Evolutionary conservation across 1,284 basidiomycete genomes (phyloP).

Genomic region (Anthracocystis setariae): DNA sequence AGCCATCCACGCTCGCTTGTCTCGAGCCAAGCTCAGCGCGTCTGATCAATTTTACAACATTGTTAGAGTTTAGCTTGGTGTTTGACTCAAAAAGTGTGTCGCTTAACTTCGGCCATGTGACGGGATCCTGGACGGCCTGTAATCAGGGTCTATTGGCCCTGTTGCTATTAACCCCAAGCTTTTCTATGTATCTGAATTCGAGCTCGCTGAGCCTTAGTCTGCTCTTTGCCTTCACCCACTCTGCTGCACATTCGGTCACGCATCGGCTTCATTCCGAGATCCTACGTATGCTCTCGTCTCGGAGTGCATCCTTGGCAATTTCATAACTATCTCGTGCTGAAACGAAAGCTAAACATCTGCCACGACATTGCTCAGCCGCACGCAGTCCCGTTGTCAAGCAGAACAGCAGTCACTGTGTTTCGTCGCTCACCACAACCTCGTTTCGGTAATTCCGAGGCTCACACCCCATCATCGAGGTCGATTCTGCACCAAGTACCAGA

Average conservation of each 20-base stretch:
- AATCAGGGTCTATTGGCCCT: background rate
- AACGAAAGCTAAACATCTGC: background rate
- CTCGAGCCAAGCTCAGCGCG: conserved; percentile 18
- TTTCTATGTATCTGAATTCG: conserved; percentile 5
- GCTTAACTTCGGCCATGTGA: background rate
- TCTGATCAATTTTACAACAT: conserved; percentile 9
- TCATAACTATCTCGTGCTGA: background rate
- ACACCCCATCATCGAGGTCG: conserved; percentile 2
- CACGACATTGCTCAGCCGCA: background rate
- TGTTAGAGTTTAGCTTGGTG: background rate
- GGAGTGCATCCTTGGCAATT: background rate
- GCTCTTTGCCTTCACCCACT: background rate
- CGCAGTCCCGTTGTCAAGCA: background rate
- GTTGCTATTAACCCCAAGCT: no score
- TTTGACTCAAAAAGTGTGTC: background rate
- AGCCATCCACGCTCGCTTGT: conserved; percentile 9
- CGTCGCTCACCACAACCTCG: background rate
- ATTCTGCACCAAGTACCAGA: background rate
- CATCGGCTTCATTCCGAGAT: conserved; percentile 1
- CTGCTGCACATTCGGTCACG: background rate
- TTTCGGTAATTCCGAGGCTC: conserved; percentile 6
- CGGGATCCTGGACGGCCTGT: background rate
- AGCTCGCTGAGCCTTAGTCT: background rate
- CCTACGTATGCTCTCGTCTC: background rate
- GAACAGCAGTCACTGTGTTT: conserved; percentile 2